Percentiles rank a stretch among this genome's conserved stretches.
Evolutionary conservation across 305 asterid species (phyloP).

Genomic region (Andrographis paniculata): DNA sequence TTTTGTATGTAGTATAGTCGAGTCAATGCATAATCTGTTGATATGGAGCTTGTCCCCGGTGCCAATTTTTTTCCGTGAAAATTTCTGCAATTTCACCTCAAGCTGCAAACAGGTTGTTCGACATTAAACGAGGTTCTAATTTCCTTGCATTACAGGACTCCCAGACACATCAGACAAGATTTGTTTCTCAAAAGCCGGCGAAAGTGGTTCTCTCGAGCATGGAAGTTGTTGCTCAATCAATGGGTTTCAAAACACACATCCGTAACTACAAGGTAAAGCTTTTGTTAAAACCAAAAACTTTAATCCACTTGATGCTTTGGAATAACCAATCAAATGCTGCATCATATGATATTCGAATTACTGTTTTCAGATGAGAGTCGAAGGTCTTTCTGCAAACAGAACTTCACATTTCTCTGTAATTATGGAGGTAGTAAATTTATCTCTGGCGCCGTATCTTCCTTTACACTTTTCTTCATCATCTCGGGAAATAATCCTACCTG

Average conservation of each 20-base stretch:
- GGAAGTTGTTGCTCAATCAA: constrained; percentile 98
- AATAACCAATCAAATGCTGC: not conserved
- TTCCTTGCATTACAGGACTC: constrained; percentile 50
- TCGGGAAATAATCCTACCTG: constrained; percentile 6
- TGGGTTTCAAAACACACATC: constrained; percentile 98
- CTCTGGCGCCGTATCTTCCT: constrained; percentile 5
- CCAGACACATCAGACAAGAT: constrained; percentile 69
- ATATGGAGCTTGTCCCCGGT: not conserved
- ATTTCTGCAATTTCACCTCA: not conserved
- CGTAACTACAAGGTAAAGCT: constrained; percentile 78
- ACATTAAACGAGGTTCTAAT: not conserved
- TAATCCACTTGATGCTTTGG: not conserved
- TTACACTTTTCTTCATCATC: constrained; percentile 8
- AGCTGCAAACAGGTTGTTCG: not conserved
- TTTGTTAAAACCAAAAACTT: constrained; percentile 1
- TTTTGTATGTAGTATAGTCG: constrained; percentile 9
- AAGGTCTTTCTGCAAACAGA: constrained; percentile 75
- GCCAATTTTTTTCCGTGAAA: not conserved
- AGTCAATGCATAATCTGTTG: no score
- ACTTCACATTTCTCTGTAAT: constrained; percentile 81
- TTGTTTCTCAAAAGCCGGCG: constrained; percentile 88
- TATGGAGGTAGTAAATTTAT: constrained; percentile 67
- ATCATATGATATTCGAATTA: not conserved
- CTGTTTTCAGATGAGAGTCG: constrained; percentile 75
- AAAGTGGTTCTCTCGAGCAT: constrained; percentile 80